Percentiles rank a stretch among this genome's conserved stretches.
Evolutionary conservation across 257 asterid species (phyloP).

Genomic region (Solanum acaule): DNA sequence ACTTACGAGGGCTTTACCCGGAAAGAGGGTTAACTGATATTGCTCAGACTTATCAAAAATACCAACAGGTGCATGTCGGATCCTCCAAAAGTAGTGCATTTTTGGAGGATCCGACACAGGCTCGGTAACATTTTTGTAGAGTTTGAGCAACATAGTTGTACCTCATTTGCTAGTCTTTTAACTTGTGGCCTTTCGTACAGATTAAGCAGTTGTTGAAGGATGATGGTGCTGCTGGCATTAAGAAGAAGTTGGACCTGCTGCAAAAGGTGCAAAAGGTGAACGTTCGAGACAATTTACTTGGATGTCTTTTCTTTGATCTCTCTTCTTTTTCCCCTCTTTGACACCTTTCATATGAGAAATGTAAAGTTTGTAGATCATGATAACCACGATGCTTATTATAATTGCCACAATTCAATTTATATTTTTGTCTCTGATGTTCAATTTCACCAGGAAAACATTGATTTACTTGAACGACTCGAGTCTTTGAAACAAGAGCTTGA

Average conservation of each 20-base stretch:
- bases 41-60: not conserved
- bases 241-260: constrained; percentile 45
- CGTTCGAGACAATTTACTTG: not conserved
- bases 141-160: not conserved
- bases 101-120: not conserved
- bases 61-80: not conserved
- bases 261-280: constrained; percentile 84
- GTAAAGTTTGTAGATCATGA: not conserved
- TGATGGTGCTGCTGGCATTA: constrained; percentile 12
- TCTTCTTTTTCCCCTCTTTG: not conserved
- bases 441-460: constrained; percentile 60
- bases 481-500: constrained; percentile 82
- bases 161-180: not conserved
- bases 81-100: not conserved
- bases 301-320: not conserved
- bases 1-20: not conserved
- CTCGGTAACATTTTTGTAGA: not conserved
- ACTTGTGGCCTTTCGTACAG: constrained; percentile 16
- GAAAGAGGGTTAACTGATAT: not conserved
- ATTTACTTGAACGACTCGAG: constrained; percentile 67
- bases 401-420: not conserved
- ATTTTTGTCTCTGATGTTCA: not conserved
- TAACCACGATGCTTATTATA: not conserved
- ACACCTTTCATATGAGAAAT: not conserved
- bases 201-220: constrained; percentile 26